Conservation (phyloP, 2,329 filamentous ascomycete genomes). For the Exophiala xenobiotica region DNA sequence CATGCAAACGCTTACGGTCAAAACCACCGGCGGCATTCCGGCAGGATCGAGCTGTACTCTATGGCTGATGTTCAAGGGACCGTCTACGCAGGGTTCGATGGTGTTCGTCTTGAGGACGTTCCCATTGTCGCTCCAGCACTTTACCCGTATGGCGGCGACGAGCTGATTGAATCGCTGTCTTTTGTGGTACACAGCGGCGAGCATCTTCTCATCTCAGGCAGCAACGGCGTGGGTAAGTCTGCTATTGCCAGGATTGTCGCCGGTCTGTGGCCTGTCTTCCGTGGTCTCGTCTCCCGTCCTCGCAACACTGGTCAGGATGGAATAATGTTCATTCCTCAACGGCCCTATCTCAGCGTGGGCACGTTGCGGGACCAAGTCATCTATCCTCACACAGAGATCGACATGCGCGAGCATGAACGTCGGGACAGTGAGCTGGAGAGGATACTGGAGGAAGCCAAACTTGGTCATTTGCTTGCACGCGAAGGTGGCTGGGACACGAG, state of each 20-base stretch:
- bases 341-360: constrained; percentile 87
- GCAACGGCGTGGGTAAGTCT: constrained; percentile 92
- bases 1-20: constrained; percentile 85
- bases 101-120: constrained; percentile 87
- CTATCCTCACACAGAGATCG: constrained; percentile 90
- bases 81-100: constrained; percentile 90
- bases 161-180: constrained; percentile 82
- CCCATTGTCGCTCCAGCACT: constrained; percentile 86
- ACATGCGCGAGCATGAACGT: constrained; percentile 81
- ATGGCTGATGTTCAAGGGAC: constrained; percentile 91
- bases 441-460: constrained; percentile 76
- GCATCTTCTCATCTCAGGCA: constrained; percentile 89
- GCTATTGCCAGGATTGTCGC: constrained; percentile 84
- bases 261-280: constrained; percentile 93
- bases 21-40: constrained; percentile 44
- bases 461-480: constrained; percentile 85
- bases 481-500: constrained; percentile 96
- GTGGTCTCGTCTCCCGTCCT: constrained; percentile 84
- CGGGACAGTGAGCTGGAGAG: constrained; percentile 74
- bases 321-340: constrained; percentile 97
- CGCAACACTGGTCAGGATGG: constrained; percentile 79
- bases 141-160: constrained; percentile 87
- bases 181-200: constrained; percentile 88
- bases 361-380: constrained; percentile 96
- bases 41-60: constrained; percentile 77